These are phyloP conservation scores for Lathyrus tuberosus DNA, from an alignment of 306 rosid species.

Conservation along the genomic window DNA sequence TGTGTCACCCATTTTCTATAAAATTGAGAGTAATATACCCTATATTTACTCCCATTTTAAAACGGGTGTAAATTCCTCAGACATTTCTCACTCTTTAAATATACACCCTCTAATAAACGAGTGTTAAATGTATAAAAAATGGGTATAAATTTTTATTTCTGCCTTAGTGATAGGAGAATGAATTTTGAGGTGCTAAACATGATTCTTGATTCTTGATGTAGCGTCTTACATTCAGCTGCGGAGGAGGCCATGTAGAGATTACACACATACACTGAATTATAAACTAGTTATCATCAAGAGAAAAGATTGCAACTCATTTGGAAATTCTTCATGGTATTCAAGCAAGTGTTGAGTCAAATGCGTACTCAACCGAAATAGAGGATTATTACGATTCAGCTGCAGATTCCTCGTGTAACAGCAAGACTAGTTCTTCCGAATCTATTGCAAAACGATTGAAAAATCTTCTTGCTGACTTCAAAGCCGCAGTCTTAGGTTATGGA, in stretches of 20 bases:
- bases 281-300: conserved; percentile 46
- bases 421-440: conserved; percentile 46
- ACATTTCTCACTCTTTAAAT: too few species aligned
- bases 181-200: conserved; percentile 64
- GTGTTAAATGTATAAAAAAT: too few species aligned
- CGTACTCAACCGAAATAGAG: conserved; percentile 51
- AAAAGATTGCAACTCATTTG: conserved; percentile 59
- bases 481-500: too few species aligned
- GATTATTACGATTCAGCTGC: conserved; percentile 42
- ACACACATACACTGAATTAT: conserved; percentile 67
- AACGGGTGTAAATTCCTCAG: too few species aligned
- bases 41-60: too few species aligned
- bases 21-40: too few species aligned
- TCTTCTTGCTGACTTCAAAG: too few species aligned
- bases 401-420: conserved; percentile 49
- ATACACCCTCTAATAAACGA: too few species aligned
- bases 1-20: too few species aligned
- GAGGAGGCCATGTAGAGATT: conserved; percentile 86
- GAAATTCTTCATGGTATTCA: conserved; percentile 66
- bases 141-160: too few species aligned
- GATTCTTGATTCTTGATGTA: conserved; percentile 68
- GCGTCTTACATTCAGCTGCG: conserved; percentile 84
- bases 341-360: conserved; percentile 48
- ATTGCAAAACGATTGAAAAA: conserved; percentile 60
- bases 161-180: conserved; percentile 80